A percentile compares a stretch with the other conserved stretches of the same genome.
These are phyloP conservation scores for Sporothrix pallida DNA, from an alignment of 2,329 filamentous ascomycete genomes.

Conservation along the genomic window DNA sequence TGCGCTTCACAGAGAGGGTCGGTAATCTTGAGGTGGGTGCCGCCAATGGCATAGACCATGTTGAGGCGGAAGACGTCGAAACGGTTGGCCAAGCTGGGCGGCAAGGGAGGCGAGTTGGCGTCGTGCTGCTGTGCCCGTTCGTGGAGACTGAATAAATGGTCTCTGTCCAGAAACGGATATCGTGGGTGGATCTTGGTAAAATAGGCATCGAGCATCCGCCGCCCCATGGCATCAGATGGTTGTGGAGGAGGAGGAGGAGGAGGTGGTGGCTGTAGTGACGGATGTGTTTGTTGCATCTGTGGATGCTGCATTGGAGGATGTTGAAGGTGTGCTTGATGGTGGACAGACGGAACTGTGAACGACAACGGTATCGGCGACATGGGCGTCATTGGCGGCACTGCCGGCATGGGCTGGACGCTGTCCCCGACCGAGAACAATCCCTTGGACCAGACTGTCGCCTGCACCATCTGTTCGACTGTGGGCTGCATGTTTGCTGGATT, in stretches of 20 bases:
- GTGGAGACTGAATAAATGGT: conserved; percentile 53
- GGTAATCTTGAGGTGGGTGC: conserved; percentile 54
- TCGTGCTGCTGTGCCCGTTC: conserved; percentile 44
- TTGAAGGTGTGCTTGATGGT: background rate
- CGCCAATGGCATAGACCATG: conserved; percentile 58
- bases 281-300: background rate
- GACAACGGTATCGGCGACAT: conserved; percentile 3
- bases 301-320: too few relatives aligned
- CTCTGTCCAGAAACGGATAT: conserved; percentile 56
- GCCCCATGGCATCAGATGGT: conserved; percentile 21
- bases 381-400: background rate
- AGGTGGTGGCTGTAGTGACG: background rate
- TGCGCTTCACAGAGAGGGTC: conserved; percentile 44
- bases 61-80: conserved; percentile 58
- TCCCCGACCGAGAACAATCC: conserved; percentile 42
- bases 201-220: conserved; percentile 39
- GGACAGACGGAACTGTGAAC: background rate
- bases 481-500: background rate
- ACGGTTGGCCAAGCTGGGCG: conserved; percentile 42
- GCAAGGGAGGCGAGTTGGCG: background rate
- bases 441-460: conserved; percentile 55
- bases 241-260: background rate
- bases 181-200: conserved; percentile 46
- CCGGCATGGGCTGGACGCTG: background rate
- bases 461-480: conserved; percentile 54